phyloP scores from a whole-genome alignment of 2,329 filamentous ascomycete genomes.

The Aspergillus hortae region DNA sequence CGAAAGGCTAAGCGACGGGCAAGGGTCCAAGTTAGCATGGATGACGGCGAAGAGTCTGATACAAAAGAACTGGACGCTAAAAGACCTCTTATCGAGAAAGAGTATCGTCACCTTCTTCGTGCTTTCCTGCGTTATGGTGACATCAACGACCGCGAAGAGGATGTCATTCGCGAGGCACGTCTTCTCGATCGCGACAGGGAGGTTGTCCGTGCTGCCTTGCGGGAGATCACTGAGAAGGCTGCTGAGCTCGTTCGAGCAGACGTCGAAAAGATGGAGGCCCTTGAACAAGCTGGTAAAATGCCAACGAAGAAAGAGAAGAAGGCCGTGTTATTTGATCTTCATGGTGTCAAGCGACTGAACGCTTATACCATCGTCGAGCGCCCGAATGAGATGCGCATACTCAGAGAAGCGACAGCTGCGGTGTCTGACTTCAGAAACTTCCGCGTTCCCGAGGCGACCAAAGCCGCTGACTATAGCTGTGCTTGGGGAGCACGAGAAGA shows the following conservation, averaged over 20 bases:
- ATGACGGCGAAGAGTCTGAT: conserved; percentile 70
- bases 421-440: conserved; percentile 71
- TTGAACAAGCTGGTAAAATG: conserved; percentile 72
- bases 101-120: conserved; percentile 85
- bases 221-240: conserved; percentile 72
- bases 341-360: conserved; percentile 90
- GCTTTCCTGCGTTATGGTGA: conserved; percentile 89
- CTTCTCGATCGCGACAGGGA: conserved; percentile 76
- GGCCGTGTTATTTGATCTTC: conserved; percentile 91
- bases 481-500: conserved; percentile 91
- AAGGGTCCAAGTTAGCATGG: conserved; percentile 60
- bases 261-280: conserved; percentile 55
- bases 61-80: conserved; percentile 69
- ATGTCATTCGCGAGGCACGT: conserved; percentile 83
- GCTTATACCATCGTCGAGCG: conserved; percentile 92
- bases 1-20: conserved; percentile 67
- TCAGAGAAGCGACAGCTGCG: conserved; percentile 68
- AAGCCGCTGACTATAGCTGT: conserved; percentile 86
- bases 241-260: conserved; percentile 72
- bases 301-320: conserved; percentile 97
- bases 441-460: conserved; percentile 85
- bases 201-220: conserved; percentile 71
- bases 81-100: conserved; percentile 86
- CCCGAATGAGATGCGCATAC: conserved; percentile 79
- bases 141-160: conserved; percentile 80